Evolutionary conservation across 257 asterid genomes (phyloP), one percentile per base, ranked within the genome.

Genomic region (Solanum peruvianum): DNA sequence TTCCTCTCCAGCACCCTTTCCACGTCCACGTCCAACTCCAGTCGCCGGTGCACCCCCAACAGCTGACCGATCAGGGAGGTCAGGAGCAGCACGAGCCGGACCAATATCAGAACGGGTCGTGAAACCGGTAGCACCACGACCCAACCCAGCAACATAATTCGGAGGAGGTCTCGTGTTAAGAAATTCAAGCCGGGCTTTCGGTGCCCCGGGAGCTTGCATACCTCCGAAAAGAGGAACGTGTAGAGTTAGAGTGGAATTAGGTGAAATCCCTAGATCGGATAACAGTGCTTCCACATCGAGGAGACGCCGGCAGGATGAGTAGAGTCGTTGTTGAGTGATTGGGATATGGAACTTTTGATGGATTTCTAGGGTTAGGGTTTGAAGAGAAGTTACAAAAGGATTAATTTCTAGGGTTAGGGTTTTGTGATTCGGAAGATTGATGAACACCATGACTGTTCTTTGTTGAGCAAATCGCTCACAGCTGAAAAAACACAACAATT

Each of bases 91-190:
- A 42, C 98, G 95, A 69, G 98, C 99, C 21, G 99, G 98, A 9
- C 99, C 99, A 42, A 94, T 96, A 94, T 95, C 98, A 13, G 98
- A 96, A 16, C 98, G 98, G 49, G 99, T 96, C 1, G 99, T 96
- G 91, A 96, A 96, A 1, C 99, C 98, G 10, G 98, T 96, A 47
- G 99, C 99, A 31, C 98, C 99, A 93, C 99, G 99, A 15, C 99
- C 99, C 44, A 96, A 86, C 13, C 99, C 98, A 42, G 97, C 98
- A 9, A 96, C 98, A 83, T 95, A 96, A 92, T 95, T 95, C 16
- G 97, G 89, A 11, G 98, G 98, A 3, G 96, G 98, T 58, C 88
- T 92, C 20, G 96, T 86, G 89, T 86, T 90, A 18, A 95, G 95
- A 86, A 95, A 94, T 1, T 95, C 98, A 0, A 92, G 90, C 58